phyloP scores from a whole-genome alignment of 106 monocot genomes.

The Dendrobium catenatum region DNA sequence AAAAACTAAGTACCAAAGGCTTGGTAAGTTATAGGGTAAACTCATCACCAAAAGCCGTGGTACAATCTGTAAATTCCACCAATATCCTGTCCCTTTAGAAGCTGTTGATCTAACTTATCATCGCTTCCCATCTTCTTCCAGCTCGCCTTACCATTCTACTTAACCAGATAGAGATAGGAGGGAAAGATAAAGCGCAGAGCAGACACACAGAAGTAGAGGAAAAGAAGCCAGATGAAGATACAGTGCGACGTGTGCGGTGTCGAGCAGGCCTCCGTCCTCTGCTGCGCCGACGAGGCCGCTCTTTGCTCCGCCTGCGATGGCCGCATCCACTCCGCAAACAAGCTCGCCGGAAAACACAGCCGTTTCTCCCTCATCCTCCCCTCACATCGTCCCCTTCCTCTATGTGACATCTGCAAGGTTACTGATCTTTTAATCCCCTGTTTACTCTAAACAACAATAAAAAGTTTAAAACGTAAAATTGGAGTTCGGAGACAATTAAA shows the following conservation, averaged over 20 bases:
- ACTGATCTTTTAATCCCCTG: neutral
- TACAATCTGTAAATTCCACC: neutral
- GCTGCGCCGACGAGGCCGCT: slow-evolving; percentile 91
- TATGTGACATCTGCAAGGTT: slow-evolving; percentile 75
- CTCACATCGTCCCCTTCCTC: slow-evolving; percentile 16
- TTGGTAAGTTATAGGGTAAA: no score
- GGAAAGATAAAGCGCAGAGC: neutral
- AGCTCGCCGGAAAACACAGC: slow-evolving; percentile 62
- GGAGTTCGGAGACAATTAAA: neutral
- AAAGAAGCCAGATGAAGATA: slow-evolving; percentile 45
- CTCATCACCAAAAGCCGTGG: neutral
- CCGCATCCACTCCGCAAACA: slow-evolving; percentile 68
- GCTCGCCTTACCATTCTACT: neutral
- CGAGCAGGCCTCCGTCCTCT: slow-evolving; percentile 59
- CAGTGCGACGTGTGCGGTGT: slow-evolving; percentile 67
- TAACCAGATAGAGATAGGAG: neutral
- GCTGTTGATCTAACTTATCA: neutral
- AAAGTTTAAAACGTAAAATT: neutral
- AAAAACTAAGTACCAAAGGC: no score
- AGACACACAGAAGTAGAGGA: neutral
- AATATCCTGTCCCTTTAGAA: neutral
- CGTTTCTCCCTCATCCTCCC: slow-evolving; percentile 49
- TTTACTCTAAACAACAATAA: neutral
- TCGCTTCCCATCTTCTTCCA: neutral
- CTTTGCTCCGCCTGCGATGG: slow-evolving; percentile 63